Evolutionary conservation across 371 early-diverging fungal species (phyloP).

Genomic region (Mucor saturninus): DNA sequence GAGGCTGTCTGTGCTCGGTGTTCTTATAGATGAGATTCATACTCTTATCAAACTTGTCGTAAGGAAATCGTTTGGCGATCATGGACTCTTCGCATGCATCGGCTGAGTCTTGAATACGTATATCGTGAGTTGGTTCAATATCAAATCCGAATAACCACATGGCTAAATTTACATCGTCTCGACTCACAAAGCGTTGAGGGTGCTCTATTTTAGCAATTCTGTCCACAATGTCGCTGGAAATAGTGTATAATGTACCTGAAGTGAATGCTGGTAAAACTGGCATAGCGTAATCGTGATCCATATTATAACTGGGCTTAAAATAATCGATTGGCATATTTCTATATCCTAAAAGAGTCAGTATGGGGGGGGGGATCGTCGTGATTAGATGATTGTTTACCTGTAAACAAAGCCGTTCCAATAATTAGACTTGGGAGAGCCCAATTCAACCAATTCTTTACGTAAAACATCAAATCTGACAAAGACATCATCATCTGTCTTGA

Average conservation of each 20-base stretch:
- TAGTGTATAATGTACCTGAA: slow-evolving; percentile 56
- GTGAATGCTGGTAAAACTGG: slow-evolving; percentile 64
- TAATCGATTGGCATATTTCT: slow-evolving; percentile 52
- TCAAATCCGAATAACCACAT: slow-evolving; percentile 66
- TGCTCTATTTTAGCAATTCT: slow-evolving; percentile 38
- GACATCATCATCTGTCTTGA: slow-evolving; percentile 68
- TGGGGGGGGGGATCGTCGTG: not conserved
- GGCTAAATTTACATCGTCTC: slow-evolving; percentile 56
- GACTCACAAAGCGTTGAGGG: slow-evolving; percentile 55
- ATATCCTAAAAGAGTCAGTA: not conserved
- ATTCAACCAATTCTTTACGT: slow-evolving; percentile 37
- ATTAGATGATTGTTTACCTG: slow-evolving; percentile 41
- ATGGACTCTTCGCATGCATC: slow-evolving; percentile 62
- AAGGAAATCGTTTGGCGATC: slow-evolving; percentile 58
- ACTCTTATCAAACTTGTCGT: slow-evolving; percentile 19
- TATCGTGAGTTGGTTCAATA: slow-evolving; percentile 60
- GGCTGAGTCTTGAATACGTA: slow-evolving; percentile 52
- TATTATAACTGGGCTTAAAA: slow-evolving; percentile 20
- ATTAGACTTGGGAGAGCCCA: slow-evolving; percentile 35
- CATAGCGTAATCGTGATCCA: slow-evolving; percentile 40
- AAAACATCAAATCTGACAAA: slow-evolving; percentile 67
- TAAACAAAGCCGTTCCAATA: slow-evolving; percentile 66
- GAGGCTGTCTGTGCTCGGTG: slow-evolving; percentile 35
- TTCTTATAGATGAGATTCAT: slow-evolving; percentile 60
- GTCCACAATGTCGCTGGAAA: slow-evolving; percentile 59